Base-by-base conservation (phyloP, 441 rosid genomes). In the Eruca vesicaria region DNA sequence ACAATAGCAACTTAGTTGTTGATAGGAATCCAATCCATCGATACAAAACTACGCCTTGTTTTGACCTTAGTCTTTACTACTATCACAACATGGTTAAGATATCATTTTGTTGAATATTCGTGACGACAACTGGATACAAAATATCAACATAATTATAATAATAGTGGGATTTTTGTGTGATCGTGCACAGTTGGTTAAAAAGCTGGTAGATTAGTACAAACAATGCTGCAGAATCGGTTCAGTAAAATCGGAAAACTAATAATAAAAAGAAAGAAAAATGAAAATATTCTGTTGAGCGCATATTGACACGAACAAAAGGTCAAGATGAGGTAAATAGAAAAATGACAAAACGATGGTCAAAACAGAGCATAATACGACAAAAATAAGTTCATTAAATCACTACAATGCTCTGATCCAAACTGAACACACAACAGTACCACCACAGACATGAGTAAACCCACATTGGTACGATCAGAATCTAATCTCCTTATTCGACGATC, bases 301-400 rank as follows among this genome's bases (percentile, higher is more conserved):
- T 66, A 78, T 60, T 72, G 81, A 78, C 77, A 72, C 73, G 69
- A 78, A 61, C 77, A 78, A 78, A 78, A 78, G 70, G 81, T 78
- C 81, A 78, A 78, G 73, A 67, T 59, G 14, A 33, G 72, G 29
- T 63, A 36, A 28, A 20, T 18, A 66, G 53, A 75, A 72, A 14
- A 81, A 78, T 59, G 82, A 79, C 88, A 83, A 80, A 73, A 80
- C 81, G 90, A 81, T 82, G 87, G 90, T 85, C 89, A 84, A 84
- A 80, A 61, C 20, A 70, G 65, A 63, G 71, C 62, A 68, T 55
- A 76, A 76, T 62, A 80, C 66, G 83, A 78, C 81, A 78, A 72
- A 31, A 9, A 78, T 53, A 67, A 61, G 69, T 76, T 70, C 72
- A 81, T 73, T 80, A 75, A 79, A 82, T 74, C 74, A 78, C 73